These are phyloP conservation scores for Friedmanniomyces simplex DNA, from an alignment of 495 filamentous ascomycete species.

Conservation along the genomic window DNA sequence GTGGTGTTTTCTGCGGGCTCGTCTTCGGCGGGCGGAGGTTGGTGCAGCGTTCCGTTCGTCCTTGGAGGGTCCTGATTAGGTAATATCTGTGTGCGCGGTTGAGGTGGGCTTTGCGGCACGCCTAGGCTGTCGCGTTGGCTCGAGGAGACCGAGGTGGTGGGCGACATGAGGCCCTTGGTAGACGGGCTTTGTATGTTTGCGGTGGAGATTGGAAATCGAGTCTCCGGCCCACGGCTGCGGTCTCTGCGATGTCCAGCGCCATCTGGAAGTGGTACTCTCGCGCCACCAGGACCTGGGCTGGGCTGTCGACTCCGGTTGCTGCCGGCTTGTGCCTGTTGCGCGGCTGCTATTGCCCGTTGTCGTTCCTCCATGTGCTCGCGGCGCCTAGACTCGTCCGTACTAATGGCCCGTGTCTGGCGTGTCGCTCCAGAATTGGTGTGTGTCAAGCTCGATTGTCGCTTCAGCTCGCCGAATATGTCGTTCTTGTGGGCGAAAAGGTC, in stretches of 20 bases:
- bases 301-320: constrained; percentile 57
- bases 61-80: not conserved
- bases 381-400: constrained; percentile 91
- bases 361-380: constrained; percentile 89
- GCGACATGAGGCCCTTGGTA: constrained; percentile 37
- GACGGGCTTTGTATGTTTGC: constrained; percentile 37
- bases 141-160: constrained; percentile 40
- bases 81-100: not conserved
- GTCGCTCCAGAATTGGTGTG: constrained; percentile 43
- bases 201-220: constrained; percentile 66
- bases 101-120: constrained; percentile 11
- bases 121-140: constrained; percentile 17
- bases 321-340: constrained; percentile 45
- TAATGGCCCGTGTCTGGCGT: constrained; percentile 57
- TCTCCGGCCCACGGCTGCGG: constrained; percentile 66
- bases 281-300: constrained; percentile 32
- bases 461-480: constrained; percentile 88
- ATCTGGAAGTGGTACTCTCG: constrained; percentile 31
- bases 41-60: constrained; percentile 16
- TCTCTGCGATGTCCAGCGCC: constrained; percentile 52
- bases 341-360: constrained; percentile 71
- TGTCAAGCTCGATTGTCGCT: constrained; percentile 69
- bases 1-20: not conserved
- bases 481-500: constrained; percentile 93
- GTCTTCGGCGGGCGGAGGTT: constrained; percentile 18